Conservation (phyloP, 768 basidiomycete genomes). For the Lentinula sp. region DNA sequence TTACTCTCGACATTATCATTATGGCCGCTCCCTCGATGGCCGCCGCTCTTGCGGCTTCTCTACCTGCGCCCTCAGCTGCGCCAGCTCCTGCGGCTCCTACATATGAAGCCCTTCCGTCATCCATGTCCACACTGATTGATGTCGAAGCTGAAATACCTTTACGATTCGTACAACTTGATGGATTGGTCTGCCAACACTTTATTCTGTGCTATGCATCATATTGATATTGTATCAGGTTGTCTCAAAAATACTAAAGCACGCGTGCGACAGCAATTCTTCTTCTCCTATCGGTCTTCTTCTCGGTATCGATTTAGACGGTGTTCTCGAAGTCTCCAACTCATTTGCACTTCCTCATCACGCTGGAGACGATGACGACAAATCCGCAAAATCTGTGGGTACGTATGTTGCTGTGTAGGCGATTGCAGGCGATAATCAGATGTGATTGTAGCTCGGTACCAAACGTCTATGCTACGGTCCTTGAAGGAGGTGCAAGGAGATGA, state of each 20-base stretch:
- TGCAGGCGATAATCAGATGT: neutral
- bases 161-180: conserved; percentile 77
- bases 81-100: conserved; percentile 58
- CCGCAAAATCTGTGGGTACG: conserved; percentile 70
- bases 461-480: conserved; percentile 78
- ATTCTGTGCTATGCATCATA: neutral
- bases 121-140: conserved; percentile 91
- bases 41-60: conserved; percentile 81
- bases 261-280: conserved; percentile 68
- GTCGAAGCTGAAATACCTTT: conserved; percentile 87
- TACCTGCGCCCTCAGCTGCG: conserved; percentile 60
- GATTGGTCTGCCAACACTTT: conserved; percentile 52
- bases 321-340: conserved; percentile 86
- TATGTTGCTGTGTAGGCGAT: conserved; percentile 10
- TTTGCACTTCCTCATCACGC: conserved; percentile 75
- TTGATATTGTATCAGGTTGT: conserved; percentile 55
- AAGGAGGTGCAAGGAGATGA: conserved; percentile 91
- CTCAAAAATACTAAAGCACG: conserved; percentile 91
- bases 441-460: conserved; percentile 67
- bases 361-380: conserved; percentile 77
- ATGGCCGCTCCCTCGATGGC: conserved; percentile 87
- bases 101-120: conserved; percentile 85
- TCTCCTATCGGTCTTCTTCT: conserved; percentile 80
- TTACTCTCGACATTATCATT: conserved; percentile 28
- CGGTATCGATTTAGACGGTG: conserved; percentile 89